These are phyloP conservation scores for Fraxinus anomala DNA, from an alignment of 257 asterid species.

Conservation along the genomic window DNA sequence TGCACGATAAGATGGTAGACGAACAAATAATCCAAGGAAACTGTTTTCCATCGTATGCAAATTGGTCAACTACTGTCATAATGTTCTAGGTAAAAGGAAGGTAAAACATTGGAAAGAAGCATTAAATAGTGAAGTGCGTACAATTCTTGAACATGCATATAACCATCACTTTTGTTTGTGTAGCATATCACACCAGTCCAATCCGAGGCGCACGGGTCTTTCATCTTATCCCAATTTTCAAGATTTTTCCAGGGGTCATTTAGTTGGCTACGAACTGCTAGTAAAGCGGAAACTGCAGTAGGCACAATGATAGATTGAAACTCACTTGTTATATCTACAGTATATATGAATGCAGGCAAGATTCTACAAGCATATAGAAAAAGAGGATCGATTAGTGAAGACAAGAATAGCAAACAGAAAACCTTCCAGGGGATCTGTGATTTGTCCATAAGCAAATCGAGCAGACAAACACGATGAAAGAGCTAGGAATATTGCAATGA, in stretches of 20 bases:
- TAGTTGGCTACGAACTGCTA: slow-evolving; percentile 39
- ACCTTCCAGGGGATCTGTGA: slow-evolving; percentile 52
- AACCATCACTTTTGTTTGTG: slow-evolving; percentile 32
- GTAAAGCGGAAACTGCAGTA: slow-evolving; percentile 39
- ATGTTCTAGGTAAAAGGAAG: too few species aligned
- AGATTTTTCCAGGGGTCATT: slow-evolving; percentile 39
- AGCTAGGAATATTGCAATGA: slow-evolving; percentile 24
- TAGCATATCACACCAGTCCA: slow-evolving; percentile 44
- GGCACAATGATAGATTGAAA: not conserved
- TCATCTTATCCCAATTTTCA: slow-evolving; percentile 37
- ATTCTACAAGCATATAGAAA: not conserved
- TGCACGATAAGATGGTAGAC: too few species aligned
- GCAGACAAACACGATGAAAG: slow-evolving; percentile 30
- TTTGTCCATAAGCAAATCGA: slow-evolving; percentile 31
- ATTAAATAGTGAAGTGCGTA: slow-evolving; percentile 18
- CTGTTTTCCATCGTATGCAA: too few species aligned
- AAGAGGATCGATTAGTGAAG: not conserved
- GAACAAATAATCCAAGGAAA: too few species aligned
- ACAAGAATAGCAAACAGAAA: not conserved
- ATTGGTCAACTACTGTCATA: too few species aligned
- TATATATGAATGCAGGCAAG: not conserved
- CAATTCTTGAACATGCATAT: slow-evolving; percentile 44
- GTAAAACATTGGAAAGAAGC: not conserved
- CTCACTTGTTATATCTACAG: not conserved
- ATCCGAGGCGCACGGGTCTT: slow-evolving; percentile 39